Base-by-base conservation (phyloP, 2,329 filamentous ascomycete species). In the Polychaeton citri region DNA sequence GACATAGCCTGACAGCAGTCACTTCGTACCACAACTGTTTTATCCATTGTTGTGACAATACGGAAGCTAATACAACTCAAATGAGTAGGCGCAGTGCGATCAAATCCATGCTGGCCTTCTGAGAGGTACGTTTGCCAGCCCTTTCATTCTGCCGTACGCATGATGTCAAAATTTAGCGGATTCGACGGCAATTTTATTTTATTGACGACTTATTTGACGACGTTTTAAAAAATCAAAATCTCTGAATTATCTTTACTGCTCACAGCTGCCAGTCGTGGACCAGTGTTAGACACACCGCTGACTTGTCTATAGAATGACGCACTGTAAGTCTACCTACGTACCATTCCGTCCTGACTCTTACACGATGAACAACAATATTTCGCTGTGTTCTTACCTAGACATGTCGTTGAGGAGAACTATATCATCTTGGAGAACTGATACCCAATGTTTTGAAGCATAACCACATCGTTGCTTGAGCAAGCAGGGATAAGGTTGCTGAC, bases 361-460 rank as follows among this genome's bases (percentile, higher is more conserved):
- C 46, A 60, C 76, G 73, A 77, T 76, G 72, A 76, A 65, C 58
- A 64, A 61, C 30, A 12, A 41, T 63, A 63, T 66, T 66, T 74
- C 66, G 70, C 72, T 76, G 71, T 75, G 69, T 74, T 76, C 68
- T 75, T 74, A 61, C 72, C 57, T 71, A 74, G 68, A 53, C 61
- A 48, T 53, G 53, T 61, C 62, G 49, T 69, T 76, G 72, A 72
- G 62, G 71, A 75, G 62, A 66, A 55, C 46, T 52, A 59, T 57
- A 68, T 74, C 71, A 76, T 69, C 69, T 76, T 76, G 72, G 72
- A 76, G 72, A 76, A 65, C 72, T 76, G 72, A 76, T 34, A 12
- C 24, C 24, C 15, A n/a, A n/a, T n/a, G n/a, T n/a, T n/a, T n/a
- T n/a, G n/a, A n/a, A n/a, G n/a, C n/a, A n/a, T n/a, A n/a, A n/a